These are phyloP conservation scores for Pterulicium gracile DNA, from an alignment of 1,284 basidiomycete genomes.

Conservation along the genomic window DNA sequence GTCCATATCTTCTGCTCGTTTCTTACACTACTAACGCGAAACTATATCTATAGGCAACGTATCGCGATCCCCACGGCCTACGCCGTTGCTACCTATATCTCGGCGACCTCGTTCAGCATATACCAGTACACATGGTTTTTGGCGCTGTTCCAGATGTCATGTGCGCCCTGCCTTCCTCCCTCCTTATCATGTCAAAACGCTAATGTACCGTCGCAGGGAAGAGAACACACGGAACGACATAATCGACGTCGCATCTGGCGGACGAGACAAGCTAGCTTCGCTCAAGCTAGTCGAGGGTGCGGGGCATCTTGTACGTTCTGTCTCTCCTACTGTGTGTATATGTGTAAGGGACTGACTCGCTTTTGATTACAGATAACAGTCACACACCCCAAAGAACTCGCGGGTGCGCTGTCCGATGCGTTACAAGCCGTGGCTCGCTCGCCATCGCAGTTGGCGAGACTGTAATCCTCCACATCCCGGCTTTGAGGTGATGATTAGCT, in stretches of 20 bases:
- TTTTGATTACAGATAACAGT: no score
- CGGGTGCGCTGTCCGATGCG: no score
- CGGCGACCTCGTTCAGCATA: conserved; percentile 20
- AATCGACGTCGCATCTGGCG: conserved; percentile 23
- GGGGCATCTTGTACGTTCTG: conserved; percentile 21
- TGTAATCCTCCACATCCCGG: no score
- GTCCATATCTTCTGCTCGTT: no score
- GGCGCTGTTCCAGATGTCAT: conserved; percentile 35
- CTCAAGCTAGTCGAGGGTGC: conserved; percentile 15
- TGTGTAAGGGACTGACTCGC: no score
- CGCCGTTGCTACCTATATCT: conserved; percentile 24
- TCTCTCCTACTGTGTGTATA: no score
- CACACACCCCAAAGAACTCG: no score
- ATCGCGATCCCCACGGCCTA: no score
- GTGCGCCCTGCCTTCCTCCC: conserved; percentile 20
- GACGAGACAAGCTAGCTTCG: conserved; percentile 28
- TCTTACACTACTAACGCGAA: no score
- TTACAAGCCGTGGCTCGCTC: no score
- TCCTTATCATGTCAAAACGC: neutral
- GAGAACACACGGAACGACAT: conserved; percentile 27
- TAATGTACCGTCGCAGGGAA: conserved; percentile 18
- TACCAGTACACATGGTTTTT: conserved; percentile 39
- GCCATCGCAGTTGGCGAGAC: no score
- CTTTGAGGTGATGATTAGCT: no score
- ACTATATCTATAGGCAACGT: conserved; percentile 2